Conservation (phyloP, 139 green algal genomes). For the Haematococcus lacustris region DNA sequence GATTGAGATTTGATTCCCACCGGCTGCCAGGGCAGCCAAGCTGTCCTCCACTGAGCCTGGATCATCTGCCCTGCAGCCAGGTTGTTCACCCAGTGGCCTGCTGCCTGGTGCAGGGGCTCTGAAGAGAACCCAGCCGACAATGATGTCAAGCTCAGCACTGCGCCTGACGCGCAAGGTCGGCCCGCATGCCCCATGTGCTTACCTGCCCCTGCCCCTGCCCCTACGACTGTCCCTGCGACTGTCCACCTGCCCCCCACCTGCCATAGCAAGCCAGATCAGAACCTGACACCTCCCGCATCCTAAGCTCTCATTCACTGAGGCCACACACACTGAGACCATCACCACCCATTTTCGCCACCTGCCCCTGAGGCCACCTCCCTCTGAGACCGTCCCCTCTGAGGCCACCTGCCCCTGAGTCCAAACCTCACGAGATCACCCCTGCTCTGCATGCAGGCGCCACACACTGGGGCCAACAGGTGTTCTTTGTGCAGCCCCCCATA, state of each 20-base stretch:
- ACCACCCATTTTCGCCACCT: neutral
- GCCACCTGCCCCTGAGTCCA: neutral
- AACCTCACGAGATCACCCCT: neutral
- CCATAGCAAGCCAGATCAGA: too few species aligned
- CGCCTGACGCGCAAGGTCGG: slow-evolving; percentile 66
- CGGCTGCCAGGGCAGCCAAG: too few species aligned
- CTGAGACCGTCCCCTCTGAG: neutral
- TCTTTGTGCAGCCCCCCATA: slow-evolving; percentile 74
- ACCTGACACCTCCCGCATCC: neutral
- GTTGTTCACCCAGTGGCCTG: too few species aligned
- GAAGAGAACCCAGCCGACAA: slow-evolving; percentile 55
- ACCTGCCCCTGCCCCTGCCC: neutral
- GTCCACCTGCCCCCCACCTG: too few species aligned
- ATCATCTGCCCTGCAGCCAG: too few species aligned
- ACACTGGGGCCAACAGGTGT: slow-evolving; percentile 92
- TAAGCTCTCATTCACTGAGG: neutral
- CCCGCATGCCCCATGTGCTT: neutral
- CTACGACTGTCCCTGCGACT: too few species aligned
- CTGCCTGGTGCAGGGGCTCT: slow-evolving; percentile 24
- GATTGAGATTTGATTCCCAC: too few species aligned
- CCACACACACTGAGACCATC: neutral
- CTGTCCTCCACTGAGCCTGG: too few species aligned
- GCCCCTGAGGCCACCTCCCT: too few species aligned
- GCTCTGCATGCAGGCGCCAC: slow-evolving; percentile 53
- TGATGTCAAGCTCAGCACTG: slow-evolving; percentile 71